Percentiles rank a stretch among this genome's conserved stretches.
Conservation (phyloP, 106 monocot species). For the Allium sativum region DNA sequence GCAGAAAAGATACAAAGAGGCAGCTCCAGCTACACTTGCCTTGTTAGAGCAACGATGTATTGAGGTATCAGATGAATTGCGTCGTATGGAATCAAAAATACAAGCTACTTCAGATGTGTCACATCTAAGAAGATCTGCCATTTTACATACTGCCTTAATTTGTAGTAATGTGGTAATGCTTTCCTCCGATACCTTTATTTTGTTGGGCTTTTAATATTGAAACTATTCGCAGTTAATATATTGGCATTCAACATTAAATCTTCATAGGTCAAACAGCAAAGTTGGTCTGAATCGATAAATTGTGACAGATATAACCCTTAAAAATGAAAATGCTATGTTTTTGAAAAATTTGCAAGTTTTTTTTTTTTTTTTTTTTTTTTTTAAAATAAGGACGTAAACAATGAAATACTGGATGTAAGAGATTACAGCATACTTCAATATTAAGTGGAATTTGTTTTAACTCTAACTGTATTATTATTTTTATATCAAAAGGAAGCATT, state of each 20-base stretch:
- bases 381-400: background rate
- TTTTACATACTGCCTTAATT: constrained; percentile 80
- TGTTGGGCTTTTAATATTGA: background rate
- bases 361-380: constrained; percentile 2
- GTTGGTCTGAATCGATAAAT: no score
- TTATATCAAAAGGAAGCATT: constrained; percentile 41
- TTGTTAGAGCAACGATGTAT: constrained; percentile 80
- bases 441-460: no score
- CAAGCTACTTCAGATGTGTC: constrained; percentile 82
- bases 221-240: background rate
- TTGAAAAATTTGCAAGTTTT: background rate
- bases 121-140: constrained; percentile 68
- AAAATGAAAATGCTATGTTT: no score
- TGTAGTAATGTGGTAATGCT: constrained; percentile 78
- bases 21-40: constrained; percentile 92
- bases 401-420: no score
- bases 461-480: no score
- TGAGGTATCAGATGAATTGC: constrained; percentile 59
- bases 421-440: no score
- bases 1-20: constrained; percentile 91
- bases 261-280: no score
- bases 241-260: background rate
- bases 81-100: constrained; percentile 66
- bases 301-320: no score
- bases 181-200: background rate